Conservation (phyloP, 1,284 basidiomycete species). For the Schizophyllum amplum region DNA sequence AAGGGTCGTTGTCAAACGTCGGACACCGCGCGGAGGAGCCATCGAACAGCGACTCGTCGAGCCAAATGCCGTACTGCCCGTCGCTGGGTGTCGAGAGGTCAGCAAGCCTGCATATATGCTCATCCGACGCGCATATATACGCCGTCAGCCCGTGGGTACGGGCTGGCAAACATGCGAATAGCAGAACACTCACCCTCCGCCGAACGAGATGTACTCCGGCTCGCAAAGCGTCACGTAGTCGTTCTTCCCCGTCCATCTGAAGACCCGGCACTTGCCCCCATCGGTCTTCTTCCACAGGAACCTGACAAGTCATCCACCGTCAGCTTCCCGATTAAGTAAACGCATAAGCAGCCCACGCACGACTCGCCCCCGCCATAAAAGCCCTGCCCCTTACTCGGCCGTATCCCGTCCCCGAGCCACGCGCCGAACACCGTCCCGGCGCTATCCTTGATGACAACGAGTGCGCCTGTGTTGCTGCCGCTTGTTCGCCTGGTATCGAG, state of each 20-base stretch:
- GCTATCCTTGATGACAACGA: constrained; percentile 48
- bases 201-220: constrained; percentile 73
- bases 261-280: constrained; percentile 46
- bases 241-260: constrained; percentile 86
- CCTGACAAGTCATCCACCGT: constrained; percentile 37
- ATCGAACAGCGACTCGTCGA: constrained; percentile 77
- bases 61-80: constrained; percentile 81
- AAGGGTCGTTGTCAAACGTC: constrained; percentile 82
- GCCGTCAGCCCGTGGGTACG: too few relatives aligned
- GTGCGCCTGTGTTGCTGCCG: constrained; percentile 19
- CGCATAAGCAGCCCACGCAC: constrained; percentile 36
- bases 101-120: background rate
- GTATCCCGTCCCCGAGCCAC: constrained; percentile 72
- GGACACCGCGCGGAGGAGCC: constrained; percentile 82
- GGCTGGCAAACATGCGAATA: constrained; percentile 9
- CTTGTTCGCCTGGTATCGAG: constrained; percentile 13
- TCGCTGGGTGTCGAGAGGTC: constrained; percentile 40
- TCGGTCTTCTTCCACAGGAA: constrained; percentile 65
- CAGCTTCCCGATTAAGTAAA: background rate
- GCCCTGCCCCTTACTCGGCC: constrained; percentile 42
- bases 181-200: constrained; percentile 68
- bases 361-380: constrained; percentile 87
- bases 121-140: too few relatives aligned
- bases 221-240: constrained; percentile 89
- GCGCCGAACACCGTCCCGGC: constrained; percentile 67